A percentile compares a stretch with the other conserved stretches of the same genome.
phyloP scores from a whole-genome alignment of 768 basidiomycete species.

The Macrolepiota albuminosa region DNA sequence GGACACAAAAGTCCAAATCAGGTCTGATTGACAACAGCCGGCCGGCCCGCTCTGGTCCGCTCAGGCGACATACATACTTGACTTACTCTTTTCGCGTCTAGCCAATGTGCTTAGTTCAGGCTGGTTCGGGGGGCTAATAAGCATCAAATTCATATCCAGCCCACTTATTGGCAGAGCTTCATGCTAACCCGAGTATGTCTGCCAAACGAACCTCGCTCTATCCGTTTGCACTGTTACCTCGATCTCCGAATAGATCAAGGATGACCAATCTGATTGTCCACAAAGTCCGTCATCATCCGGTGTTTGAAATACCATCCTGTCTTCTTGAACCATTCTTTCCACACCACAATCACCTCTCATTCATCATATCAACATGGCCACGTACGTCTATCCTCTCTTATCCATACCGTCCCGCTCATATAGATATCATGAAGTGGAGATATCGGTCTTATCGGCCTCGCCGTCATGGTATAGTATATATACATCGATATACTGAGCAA shows the following conservation, averaged over 20 bases:
- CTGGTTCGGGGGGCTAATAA: not conserved
- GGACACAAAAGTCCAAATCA: not conserved
- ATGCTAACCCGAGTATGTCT: not conserved
- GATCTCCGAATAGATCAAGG: conserved; percentile 19
- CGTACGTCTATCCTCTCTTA: conserved; percentile 18
- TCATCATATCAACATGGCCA: conserved; percentile 40
- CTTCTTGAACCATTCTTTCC: conserved; percentile 27
- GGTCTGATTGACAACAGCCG: not conserved
- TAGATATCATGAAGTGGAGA: conserved; percentile 63
- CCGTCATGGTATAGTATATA: conserved; percentile 78
- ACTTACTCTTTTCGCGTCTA: not conserved
- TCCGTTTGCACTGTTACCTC: not conserved
- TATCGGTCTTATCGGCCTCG: conserved; percentile 97
- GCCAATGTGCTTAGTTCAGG: not conserved
- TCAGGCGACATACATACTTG: not conserved
- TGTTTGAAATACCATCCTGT: conserved; percentile 17
- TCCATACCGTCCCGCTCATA: conserved; percentile 9
- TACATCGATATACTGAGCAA: conserved; percentile 16
- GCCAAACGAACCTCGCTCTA: not conserved
- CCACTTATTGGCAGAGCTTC: not conserved
- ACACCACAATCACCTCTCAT: conserved; percentile 33
- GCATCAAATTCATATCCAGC: not conserved
- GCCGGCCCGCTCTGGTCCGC: not conserved
- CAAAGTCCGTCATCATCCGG: conserved; percentile 19
- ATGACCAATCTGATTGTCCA: conserved; percentile 22